Evolutionary conservation across 768 basidiomycete species (phyloP), one percentile per base, ranked within the genome.

Genomic region (Lactarius tabidus): DNA sequence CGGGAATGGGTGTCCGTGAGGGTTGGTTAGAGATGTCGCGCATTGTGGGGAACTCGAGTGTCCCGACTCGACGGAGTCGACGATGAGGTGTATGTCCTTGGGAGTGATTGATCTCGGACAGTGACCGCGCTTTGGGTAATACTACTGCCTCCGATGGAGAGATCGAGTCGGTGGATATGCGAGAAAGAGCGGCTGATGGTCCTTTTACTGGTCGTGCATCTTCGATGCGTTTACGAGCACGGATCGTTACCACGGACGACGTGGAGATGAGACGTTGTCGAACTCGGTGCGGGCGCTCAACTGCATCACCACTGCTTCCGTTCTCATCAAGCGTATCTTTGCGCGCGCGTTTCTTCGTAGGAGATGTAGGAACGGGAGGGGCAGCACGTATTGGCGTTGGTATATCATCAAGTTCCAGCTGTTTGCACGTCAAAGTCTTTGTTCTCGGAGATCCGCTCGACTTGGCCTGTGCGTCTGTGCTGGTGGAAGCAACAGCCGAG

Each of bases 231-330:
- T 58, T 59, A 58, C 38, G 57, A 20, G 66, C 26, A 12, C 69
- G 67, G 20, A 70, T 65, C n/a, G 69, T 70, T 41, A 57, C 69
- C 54, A 66, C 63, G 51, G 69, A 70, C 28, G 67, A 64, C 28
- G 60, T 66, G 57, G 69, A 70, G 54, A 45, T 61, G 57, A 70
- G 64, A 48, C 69, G 60, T 57, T 65, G 69, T 17, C 69, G 63
- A 17, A 70, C 67, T 20, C 69, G 67, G 9, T 64, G 64, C 15
- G 58, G 35, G 52, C 54, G 60, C 67, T 57, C 57, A 57, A n/a
- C 45, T 26, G 57, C 55, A 62, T 54, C 60, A 57, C 67, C 62
- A 59, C 57, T 38, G 57, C 43, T 45, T 17, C 38, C 38, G 54
- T 70, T 70, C 56, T 70, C 69, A 36, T 70, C 67, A 26, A 61